phyloP scores from a whole-genome alignment of 2,329 filamentous ascomycete genomes.

The Chrysosporium keratinophilum region DNA sequence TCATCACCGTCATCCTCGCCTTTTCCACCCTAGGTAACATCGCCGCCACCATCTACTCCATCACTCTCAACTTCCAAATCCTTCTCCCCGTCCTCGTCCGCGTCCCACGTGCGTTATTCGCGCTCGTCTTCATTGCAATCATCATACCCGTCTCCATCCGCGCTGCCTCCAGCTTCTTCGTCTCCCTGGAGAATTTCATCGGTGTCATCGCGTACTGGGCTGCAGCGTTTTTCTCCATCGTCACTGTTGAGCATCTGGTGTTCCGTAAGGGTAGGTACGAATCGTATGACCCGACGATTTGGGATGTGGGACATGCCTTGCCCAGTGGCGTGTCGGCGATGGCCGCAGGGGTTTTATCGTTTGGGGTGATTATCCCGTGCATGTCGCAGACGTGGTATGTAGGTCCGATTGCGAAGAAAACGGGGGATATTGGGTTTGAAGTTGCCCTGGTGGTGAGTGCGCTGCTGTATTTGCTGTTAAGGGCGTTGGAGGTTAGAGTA shows the following conservation, averaged over 20 bases:
- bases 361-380: conserved; percentile 48
- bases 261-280: conserved; percentile 43
- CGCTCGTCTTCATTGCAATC: conserved; percentile 52
- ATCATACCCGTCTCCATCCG: conserved; percentile 55
- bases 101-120: conserved; percentile 52
- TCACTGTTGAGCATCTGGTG: conserved; percentile 49
- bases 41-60: conserved; percentile 54
- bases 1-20: conserved; percentile 55
- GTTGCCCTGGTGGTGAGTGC: conserved; percentile 24
- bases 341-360: conserved; percentile 51
- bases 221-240: conserved; percentile 51
- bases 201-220: conserved; percentile 44
- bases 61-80: conserved; percentile 58
- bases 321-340: conserved; percentile 54
- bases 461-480: conserved; percentile 15
- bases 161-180: conserved; percentile 48
- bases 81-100: conserved; percentile 48
- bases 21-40: conserved; percentile 50
- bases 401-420: conserved; percentile 49
- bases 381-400: conserved; percentile 63
- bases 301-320: conserved; percentile 50
- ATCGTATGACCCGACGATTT: conserved; percentile 51
- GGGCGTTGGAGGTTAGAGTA: conserved; percentile 13
- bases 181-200: conserved; percentile 39
- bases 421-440: conserved; percentile 50